Evolutionary conservation across 2,329 filamentous ascomycete genomes (phyloP).

Genomic region (Aspergillus felis): DNA sequence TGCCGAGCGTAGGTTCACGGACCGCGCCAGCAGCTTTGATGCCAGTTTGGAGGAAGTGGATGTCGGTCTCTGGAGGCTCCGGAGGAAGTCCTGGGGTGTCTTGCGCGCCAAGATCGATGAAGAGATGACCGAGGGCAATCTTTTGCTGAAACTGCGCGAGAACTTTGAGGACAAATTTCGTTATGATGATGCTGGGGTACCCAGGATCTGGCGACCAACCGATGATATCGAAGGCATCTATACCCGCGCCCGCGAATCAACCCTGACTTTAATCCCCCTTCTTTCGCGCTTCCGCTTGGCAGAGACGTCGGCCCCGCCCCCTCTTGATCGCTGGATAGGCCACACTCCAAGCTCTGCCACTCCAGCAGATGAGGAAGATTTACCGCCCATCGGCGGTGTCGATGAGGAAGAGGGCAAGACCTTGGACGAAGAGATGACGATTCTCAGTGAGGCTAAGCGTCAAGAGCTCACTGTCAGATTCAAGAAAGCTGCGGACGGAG

Average conservation of each 20-base stretch:
- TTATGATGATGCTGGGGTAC: constrained; percentile 91
- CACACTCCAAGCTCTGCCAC: constrained; percentile 69
- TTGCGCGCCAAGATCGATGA: constrained; percentile 89
- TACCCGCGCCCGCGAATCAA: constrained; percentile 87
- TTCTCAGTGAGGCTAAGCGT: constrained; percentile 84
- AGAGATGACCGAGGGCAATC: constrained; percentile 96
- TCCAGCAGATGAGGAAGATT: constrained; percentile 82
- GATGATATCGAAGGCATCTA: constrained; percentile 98
- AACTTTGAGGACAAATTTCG: constrained; percentile 99
- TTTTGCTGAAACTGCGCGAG: constrained; percentile 89
- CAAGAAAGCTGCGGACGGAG: constrained; percentile 96
- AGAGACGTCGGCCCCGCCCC: constrained; percentile 69
- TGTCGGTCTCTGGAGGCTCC: constrained; percentile 84
- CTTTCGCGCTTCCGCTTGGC: constrained; percentile 78
- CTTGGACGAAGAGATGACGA: constrained; percentile 91
- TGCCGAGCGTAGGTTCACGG: constrained; percentile 79
- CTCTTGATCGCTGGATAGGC: constrained; percentile 82
- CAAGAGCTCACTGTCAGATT: constrained; percentile 91
- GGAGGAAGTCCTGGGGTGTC: constrained; percentile 91
- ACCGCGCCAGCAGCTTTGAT: constrained; percentile 88
- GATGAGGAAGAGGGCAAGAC: constrained; percentile 94
- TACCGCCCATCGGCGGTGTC: constrained; percentile 83
- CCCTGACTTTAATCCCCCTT: constrained; percentile 83
- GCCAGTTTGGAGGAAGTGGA: constrained; percentile 88
- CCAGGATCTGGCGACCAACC: constrained; percentile 91